Conservation (phyloP, 345 rosid species). For the Schrenkiella parvula region DNA sequence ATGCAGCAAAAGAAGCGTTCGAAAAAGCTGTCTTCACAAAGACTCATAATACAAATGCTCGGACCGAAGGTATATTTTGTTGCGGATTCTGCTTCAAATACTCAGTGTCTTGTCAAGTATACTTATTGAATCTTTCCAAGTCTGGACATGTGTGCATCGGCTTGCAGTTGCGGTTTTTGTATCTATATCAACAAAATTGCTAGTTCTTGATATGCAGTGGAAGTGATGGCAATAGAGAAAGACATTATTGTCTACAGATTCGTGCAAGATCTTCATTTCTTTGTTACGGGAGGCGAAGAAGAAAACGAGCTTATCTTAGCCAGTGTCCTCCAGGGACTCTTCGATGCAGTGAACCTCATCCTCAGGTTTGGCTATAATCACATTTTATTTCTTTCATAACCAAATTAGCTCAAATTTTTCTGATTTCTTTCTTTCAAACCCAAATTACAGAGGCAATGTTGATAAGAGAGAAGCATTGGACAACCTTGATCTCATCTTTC, state of each 20-base stretch:
- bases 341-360: constrained; percentile 70
- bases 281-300: constrained; percentile 77
- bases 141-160: background rate
- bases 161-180: no score
- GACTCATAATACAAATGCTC: constrained; percentile 68
- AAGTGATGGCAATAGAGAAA: constrained; percentile 67
- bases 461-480: constrained; percentile 82
- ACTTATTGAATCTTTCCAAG: background rate
- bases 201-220: constrained; percentile 46
- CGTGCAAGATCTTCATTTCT: constrained; percentile 85
- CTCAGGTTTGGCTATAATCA: constrained; percentile 51
- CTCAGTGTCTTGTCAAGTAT: background rate
- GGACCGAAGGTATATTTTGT: constrained; percentile 58
- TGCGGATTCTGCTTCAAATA: background rate
- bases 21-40: constrained; percentile 68
- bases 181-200: background rate
- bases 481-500: constrained; percentile 70
- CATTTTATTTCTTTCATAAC: background rate
- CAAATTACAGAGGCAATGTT: constrained; percentile 57
- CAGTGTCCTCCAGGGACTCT: constrained; percentile 73
- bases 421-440: background rate
- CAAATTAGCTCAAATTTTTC: background rate
- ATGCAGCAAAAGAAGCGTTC: constrained; percentile 62
- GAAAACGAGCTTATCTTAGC: constrained; percentile 80
- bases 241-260: constrained; percentile 68